Evolutionary conservation across 495 filamentous ascomycete genomes (phyloP), one percentile per base, ranked within the genome.

Genomic region (Barbatosphaeria neglecta): DNA sequence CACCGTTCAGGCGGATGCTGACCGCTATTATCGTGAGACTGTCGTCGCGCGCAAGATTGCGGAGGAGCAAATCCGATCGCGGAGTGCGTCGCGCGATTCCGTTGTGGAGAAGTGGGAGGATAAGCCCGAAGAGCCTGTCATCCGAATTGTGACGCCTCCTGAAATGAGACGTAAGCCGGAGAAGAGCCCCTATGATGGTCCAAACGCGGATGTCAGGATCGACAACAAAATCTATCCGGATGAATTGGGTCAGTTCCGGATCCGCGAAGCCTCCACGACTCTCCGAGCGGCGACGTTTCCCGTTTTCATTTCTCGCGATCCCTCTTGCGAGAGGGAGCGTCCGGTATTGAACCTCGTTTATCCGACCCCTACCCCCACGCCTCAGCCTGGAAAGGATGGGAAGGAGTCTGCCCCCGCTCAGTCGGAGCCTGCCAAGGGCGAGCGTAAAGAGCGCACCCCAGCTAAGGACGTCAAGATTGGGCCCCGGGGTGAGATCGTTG

Each of bases 161-260:
- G 65, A 64, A 45, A 70, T 72, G 63, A 56, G 67, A 27, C 61
- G 64, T 11, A 47, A 58, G 2, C 69, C 67, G 25, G 55, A 56
- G 35, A 68, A 68, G 54, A 66, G 65, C 48, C 69, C 60, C 37
- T 78, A 67, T 47, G 73, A 70, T 45, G 69, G 57, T 15, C 75
- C 73, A n/a, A 69, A 78, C 45, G 75, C 75, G 27, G 75, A 78
- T 55, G 74, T 77, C 28, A 55, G 62, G 13, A 65, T 72, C 45
- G 73, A 77, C 47, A 67, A 75, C 45, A 51, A 70, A 24, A 60
- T 78, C 35, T 50, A 60, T 51, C 69, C 70, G 3, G 41, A 49
- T 19, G 63, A 71, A 4, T 27, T 66, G 22, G 41, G 20, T 37
- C 53, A 35, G 35, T 71, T 62, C 48, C 53, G 39, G 20, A n/a